phyloP scores from a whole-genome alignment of 2,329 filamentous ascomycete species.

The Epichloe gansuensis region DNA sequence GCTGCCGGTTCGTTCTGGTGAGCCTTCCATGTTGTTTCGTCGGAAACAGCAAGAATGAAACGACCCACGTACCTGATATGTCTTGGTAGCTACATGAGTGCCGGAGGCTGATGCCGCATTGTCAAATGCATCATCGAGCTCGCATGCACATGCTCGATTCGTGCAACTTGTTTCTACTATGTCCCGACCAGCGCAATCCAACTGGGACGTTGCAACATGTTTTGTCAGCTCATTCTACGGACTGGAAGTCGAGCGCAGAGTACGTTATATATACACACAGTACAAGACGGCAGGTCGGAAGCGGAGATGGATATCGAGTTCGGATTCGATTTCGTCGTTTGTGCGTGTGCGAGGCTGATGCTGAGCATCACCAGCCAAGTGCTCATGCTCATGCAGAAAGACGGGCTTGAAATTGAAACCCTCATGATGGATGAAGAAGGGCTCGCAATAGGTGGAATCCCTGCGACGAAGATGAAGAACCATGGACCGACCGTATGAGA shows the following conservation, averaged over 20 bases:
- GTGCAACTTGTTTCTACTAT: neutral
- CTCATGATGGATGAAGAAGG: neutral
- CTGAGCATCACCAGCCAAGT: slow-evolving; percentile 1
- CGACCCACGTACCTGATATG: neutral
- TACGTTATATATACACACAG: neutral
- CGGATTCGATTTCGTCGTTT: neutral
- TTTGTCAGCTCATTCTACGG: neutral
- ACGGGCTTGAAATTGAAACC: neutral
- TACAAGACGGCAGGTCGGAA: slow-evolving; percentile 1
- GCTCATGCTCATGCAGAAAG: neutral
- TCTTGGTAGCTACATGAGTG: neutral
- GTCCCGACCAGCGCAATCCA: neutral
- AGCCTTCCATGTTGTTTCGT: neutral
- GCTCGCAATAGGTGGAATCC: neutral
- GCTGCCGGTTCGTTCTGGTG: neutral
- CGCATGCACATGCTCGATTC: neutral
- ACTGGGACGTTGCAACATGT: neutral
- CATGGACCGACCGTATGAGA: neutral
- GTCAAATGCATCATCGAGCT: slow-evolving; percentile 2
- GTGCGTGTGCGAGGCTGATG: neutral
- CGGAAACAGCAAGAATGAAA: neutral
- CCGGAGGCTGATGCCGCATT: neutral
- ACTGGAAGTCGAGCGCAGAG: neutral
- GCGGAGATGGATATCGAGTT: neutral
- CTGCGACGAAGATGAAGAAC: neutral